Evolutionary conservation across 2,329 filamentous ascomycete species (phyloP).

Genomic region (Fusarium sp.): DNA sequence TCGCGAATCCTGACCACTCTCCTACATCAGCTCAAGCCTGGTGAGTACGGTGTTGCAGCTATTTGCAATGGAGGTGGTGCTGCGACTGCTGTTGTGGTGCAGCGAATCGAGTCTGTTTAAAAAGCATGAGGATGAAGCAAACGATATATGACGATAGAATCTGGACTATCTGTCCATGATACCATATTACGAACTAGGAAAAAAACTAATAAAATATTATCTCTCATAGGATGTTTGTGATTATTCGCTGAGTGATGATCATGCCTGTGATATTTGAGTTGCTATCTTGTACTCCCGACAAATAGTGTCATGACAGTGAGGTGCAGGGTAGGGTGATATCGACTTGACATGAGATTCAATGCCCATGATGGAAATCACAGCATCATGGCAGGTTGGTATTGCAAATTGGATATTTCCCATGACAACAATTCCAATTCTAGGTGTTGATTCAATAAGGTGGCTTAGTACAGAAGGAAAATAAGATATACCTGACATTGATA

Average conservation of each 20-base stretch:
- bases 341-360: not conserved
- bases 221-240: not conserved
- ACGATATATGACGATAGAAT: not conserved
- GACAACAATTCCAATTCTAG: not conserved
- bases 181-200: not conserved
- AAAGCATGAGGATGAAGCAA: slow-evolving; percentile 4
- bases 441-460: not conserved
- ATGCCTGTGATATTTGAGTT: not conserved
- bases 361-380: not conserved
- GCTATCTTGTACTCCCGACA: not conserved
- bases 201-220: slow-evolving; percentile 12
- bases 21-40: slow-evolving; percentile 89
- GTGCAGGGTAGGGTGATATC: slow-evolving; percentile 3
- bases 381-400: not conserved
- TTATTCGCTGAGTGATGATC: not conserved
- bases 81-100: slow-evolving; percentile 90
- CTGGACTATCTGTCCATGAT: not conserved
- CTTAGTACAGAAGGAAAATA: not conserved
- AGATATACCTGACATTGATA: not conserved
- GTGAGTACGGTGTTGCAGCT: slow-evolving; percentile 93
- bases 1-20: slow-evolving; percentile 91
- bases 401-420: no score
- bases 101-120: slow-evolving; percentile 76
- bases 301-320: not conserved
- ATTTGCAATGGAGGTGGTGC: slow-evolving; percentile 98